These are phyloP conservation scores for Zanthoxylum bungeanum DNA, from an alignment of 345 rosid species.

Conservation along the genomic window DNA sequence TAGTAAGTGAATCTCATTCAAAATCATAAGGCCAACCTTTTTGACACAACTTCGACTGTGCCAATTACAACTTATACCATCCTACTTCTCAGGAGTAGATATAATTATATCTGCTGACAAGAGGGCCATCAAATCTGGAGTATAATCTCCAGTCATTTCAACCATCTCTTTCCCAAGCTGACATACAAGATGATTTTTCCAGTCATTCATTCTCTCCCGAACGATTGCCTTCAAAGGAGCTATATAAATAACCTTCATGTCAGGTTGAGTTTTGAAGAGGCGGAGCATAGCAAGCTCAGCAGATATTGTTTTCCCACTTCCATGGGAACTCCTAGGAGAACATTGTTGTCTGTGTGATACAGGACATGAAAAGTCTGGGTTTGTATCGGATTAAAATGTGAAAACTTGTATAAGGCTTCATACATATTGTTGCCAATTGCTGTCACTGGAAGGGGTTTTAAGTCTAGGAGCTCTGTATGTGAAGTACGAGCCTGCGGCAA, in stretches of 20 bases:
- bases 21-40: slow-evolving; percentile 93
- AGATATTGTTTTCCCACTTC: slow-evolving; percentile 97
- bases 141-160: slow-evolving; percentile 99
- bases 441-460: slow-evolving; percentile 92
- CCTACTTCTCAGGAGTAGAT: slow-evolving; percentile 99
- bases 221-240: slow-evolving; percentile 99
- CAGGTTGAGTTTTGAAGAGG: slow-evolving; percentile 90
- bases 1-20: slow-evolving; percentile 97
- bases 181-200: slow-evolving; percentile 83
- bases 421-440: slow-evolving; percentile 65
- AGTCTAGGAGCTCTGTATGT: slow-evolving; percentile 92
- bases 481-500: slow-evolving; percentile 84
- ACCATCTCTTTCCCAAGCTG: slow-evolving; percentile 95
- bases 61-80: slow-evolving; percentile 99
- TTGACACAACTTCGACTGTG: slow-evolving; percentile 92
- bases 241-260: slow-evolving; percentile 98
- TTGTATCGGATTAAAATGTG: slow-evolving; percentile 98
- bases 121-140: slow-evolving; percentile 94
- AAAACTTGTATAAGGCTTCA: slow-evolving; percentile 80
- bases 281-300: slow-evolving; percentile 99
- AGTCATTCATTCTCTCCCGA: slow-evolving; percentile 95
- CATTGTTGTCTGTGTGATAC: slow-evolving; percentile 88
- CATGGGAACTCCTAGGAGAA: slow-evolving; percentile 95
- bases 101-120: slow-evolving; percentile 95
- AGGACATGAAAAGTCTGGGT: slow-evolving; percentile 92